Evolutionary conservation across 306 rosid species (phyloP), one percentile per base, ranked within the genome.

Genomic region (Vigna hirtella): DNA sequence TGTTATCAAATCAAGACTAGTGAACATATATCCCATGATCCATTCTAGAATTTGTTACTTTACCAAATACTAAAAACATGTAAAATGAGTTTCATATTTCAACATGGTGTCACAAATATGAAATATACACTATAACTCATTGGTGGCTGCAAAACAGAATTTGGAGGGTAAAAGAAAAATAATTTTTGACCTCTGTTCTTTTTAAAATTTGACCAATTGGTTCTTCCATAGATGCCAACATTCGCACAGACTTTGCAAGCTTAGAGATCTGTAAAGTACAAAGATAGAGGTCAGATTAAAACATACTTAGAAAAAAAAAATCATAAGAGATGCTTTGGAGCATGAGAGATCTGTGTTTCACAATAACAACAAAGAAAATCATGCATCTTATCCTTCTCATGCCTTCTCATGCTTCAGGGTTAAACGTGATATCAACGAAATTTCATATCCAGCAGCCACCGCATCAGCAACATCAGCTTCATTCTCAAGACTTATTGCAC

Each of bases 211-310:
- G 89, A 75, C 95, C 97, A 72, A 94, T 48, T 70, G 98, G 97
- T 74, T 94, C 98, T 53, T 89, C 87, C 97, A 92, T 90, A 75
- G 91, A 86, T 2, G 97, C 97, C 73, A 94, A 86, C 74, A 82
- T 86, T 43, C 97, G 97, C 53, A 94, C 48, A 18, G 98, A 88
- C 71, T 72, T 89, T 51, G 88, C 97, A 67, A 92, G 97, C 62
- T 87, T 48, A 34, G 82, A 53, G 67, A 92, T 88, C 98, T 94
- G 89, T 55, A 66, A 61, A 74, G 67, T 24, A 72, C 50, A 57
- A 75, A 13, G 32, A 24, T 40, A 6, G 74, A 69, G 34, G 47
- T 82, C 52, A 82, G 28, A 63, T 4, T 72, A 66, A 18, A 76
- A 18, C 26, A 74, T 30, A 53, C 15, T 49, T 42, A 70, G 11